phyloP scores from a whole-genome alignment of 1,284 basidiomycete species.

The Calocybe gambosa region DNA sequence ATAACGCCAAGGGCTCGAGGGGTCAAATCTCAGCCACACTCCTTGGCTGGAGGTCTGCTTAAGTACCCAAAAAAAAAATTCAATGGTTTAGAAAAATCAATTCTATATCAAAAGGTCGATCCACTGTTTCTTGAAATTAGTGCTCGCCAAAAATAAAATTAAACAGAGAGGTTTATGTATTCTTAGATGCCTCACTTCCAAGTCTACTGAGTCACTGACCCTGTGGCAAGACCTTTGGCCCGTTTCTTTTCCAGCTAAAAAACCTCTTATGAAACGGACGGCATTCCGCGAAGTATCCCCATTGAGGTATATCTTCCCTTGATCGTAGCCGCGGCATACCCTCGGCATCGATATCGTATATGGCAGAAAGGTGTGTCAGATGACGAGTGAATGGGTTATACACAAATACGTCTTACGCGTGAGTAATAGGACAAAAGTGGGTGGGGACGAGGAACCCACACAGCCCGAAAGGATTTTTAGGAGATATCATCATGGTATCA shows the following conservation, averaged over 20 bases:
- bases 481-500: background rate
- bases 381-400: background rate
- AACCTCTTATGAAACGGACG: background rate
- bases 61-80: too few relatives aligned
- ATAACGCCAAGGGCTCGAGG: background rate
- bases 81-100: too few relatives aligned
- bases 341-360: background rate
- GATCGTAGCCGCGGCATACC: background rate
- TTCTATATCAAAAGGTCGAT: too few relatives aligned
- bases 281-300: background rate
- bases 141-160: too few relatives aligned
- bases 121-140: too few relatives aligned
- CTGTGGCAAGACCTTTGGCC: too few relatives aligned
- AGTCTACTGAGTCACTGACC: too few relatives aligned
- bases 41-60: too few relatives aligned
- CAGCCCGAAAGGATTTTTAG: background rate
- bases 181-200: too few relatives aligned
- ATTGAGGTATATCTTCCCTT: background rate
- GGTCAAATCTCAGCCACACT: background rate
- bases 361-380: background rate
- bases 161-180: too few relatives aligned
- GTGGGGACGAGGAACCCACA: background rate
- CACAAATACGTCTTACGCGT: too few relatives aligned
- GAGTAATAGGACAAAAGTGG: too few relatives aligned
- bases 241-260: background rate